Evolutionary conservation across 2,329 filamentous ascomycete species (phyloP).

Genomic region (Colletotrichum horii): DNA sequence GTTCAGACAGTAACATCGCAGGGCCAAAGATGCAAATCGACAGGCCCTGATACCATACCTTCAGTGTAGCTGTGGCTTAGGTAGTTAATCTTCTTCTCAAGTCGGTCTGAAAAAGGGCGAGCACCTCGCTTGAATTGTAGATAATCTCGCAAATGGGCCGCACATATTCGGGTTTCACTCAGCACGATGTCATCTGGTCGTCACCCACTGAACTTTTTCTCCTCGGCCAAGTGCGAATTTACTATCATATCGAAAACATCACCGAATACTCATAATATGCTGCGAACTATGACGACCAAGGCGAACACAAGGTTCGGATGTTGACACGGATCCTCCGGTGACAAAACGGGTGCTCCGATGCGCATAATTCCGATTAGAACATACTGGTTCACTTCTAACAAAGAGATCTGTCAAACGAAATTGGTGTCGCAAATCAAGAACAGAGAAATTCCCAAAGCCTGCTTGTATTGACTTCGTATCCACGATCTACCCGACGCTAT

Average conservation of each 20-base stretch:
- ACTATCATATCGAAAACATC: background rate
- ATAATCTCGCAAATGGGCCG: background rate
- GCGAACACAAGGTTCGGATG: background rate
- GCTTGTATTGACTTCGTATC: background rate
- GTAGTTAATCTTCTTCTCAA: background rate
- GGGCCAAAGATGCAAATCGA: background rate
- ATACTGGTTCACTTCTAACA: background rate
- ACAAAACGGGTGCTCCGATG: background rate
- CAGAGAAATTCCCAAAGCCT: background rate
- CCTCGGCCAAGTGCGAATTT: too few relatives aligned
- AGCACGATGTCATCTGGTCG: too few relatives aligned
- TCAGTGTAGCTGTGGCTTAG: accelerated
- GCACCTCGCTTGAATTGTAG: background rate
- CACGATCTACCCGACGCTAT: background rate
- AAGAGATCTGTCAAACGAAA: background rate
- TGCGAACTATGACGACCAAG: background rate
- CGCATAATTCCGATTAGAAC: background rate
- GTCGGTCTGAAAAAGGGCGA: background rate
- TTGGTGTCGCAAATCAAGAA: background rate
- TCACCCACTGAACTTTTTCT: background rate
- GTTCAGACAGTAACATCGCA: background rate
- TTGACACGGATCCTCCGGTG: background rate
- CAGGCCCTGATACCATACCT: accelerated
- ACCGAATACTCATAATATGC: background rate
- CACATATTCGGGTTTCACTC: background rate